Evolutionary conservation across 202 grass and related monocot species (phyloP), one percentile per base, ranked within the genome.

Genomic region (Cymbopogon flexuosus): DNA sequence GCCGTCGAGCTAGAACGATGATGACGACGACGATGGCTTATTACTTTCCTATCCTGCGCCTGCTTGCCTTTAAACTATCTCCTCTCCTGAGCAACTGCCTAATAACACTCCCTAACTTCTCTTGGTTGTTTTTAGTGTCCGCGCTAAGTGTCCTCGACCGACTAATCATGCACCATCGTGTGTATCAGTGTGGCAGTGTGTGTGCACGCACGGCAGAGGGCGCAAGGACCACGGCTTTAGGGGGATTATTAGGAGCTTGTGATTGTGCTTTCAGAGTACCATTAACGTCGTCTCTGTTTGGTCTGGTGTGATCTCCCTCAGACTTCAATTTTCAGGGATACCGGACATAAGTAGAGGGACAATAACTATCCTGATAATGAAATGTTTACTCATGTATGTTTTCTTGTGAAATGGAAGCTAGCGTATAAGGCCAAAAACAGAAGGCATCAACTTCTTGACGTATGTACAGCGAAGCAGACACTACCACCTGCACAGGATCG

Each of bases 31-130:
- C 19, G 77, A 80, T 54, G 77, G 77, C 52, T 81, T 66, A 68
- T 81, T 66, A 68, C 62, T 67, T 73, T 79, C 58, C 34, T 56
- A 52, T 65, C 69, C 29, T 49, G 15, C 33, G 10, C 34, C 18
- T 30, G 16, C 37, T 63, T 2, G 45, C 58, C 40, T 80, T n/a
- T n/a, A 52, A n/a, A 52, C 5, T 52, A 61, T 69, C 16, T 27
- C 59, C 76, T 69, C 16, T 27, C 59, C 76, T 60, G 74, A 80
- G 61, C 21, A 64, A 79, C 83, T 65, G 66, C 31, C 43, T 41
- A 52, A 54, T 10, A 15, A 68, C 57, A 30, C 51, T 30, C 22
- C n/a, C 5, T 8, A 49, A 62, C 24, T 24, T 27, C 36, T 19
- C 41, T 31, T 10, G 18, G 52, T 64, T 41, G 18, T 72, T 70